Base-by-base conservation (phyloP, 805 yeast species). In the Metschnikowia drakensbergensis region DNA sequence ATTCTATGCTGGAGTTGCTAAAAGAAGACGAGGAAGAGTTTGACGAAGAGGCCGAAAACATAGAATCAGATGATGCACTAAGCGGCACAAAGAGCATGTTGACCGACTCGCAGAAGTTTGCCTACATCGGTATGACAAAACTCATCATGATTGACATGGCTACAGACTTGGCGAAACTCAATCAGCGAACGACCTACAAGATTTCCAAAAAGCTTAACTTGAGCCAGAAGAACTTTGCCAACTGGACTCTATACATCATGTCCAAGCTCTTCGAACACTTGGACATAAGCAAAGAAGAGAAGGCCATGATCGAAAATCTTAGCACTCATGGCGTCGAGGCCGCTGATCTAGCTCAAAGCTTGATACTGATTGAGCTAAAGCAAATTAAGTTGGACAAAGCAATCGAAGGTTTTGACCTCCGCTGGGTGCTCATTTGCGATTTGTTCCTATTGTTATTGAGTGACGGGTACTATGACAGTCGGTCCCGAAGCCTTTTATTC, bases 381-480 rank as follows among this genome's bases (percentile, higher is more conserved):
- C 50, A 38, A 32, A 32, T 38, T 36, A 49, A 30, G 51, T 58
- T 39, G 54, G 38, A 49, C 52, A 8, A 55, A 27, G 46, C 31
- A 17, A 45, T 48, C 5, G 40, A 47, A 25, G 66, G 59, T 6
- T 65, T 67, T 47, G 97, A 91, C 59, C 78, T 94, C 23, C 81
- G 91, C 29, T 95, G 99, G 99, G 91, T 97, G 0, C 79, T 92
- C 10, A 71, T 94, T 5, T 95, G 99, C 68, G 99, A 94, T 63
- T 68, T 94, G 41, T 92, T 92, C 61, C 71, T 94, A 37, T 75
- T 88, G 7, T 71, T 92, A 2, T 68, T 94, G 13, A 83, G 90
- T 44, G 96, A 90, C 51, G 89, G 96, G 0, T 79, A 82, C 47
- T 95, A 89, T 62, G 99, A 94, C 65, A 69, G 97, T 4, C 76